These are phyloP conservation scores for Steccherinum ochraceum DNA, from an alignment of 768 basidiomycete genomes.

Conservation along the genomic window DNA sequence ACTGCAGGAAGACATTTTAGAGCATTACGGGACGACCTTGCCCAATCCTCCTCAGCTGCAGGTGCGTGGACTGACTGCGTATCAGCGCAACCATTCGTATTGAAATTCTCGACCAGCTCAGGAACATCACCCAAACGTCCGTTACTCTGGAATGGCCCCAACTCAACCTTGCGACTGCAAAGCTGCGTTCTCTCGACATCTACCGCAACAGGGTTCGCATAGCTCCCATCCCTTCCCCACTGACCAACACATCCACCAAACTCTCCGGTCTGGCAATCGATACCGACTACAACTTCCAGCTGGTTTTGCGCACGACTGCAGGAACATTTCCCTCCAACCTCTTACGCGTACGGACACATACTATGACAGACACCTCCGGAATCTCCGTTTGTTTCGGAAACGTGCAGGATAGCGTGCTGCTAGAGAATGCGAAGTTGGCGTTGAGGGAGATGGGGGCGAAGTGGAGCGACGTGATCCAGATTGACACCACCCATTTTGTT, in stretches of 20 bases:
- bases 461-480: constrained; percentile 90
- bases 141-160: constrained; percentile 95
- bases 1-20: constrained; percentile 75
- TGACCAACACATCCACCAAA: constrained; percentile 83
- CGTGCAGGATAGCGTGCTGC: constrained; percentile 65
- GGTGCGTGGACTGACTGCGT: constrained; percentile 30
- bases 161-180: constrained; percentile 78
- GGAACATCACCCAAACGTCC: constrained; percentile 94
- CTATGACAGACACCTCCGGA: constrained; percentile 92
- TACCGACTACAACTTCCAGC: constrained; percentile 90
- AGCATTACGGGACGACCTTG: constrained; percentile 58
- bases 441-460: constrained; percentile 82
- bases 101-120: constrained; percentile 45
- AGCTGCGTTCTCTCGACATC: constrained; percentile 84
- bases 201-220: constrained; percentile 88
- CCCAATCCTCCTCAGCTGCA: constrained; percentile 72
- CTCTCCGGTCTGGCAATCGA: constrained; percentile 75
- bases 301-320: constrained; percentile 87
- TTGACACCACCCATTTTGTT: constrained; percentile 98
- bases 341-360: constrained; percentile 82
- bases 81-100: background rate
- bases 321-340: constrained; percentile 86
- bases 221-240: constrained; percentile 77
- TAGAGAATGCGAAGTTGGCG: constrained; percentile 79
- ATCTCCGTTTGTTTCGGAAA: constrained; percentile 94